Evolutionary conservation across 352 stramenopile species (phyloP).

Genomic region (Globisporangium camurandrum): DNA sequence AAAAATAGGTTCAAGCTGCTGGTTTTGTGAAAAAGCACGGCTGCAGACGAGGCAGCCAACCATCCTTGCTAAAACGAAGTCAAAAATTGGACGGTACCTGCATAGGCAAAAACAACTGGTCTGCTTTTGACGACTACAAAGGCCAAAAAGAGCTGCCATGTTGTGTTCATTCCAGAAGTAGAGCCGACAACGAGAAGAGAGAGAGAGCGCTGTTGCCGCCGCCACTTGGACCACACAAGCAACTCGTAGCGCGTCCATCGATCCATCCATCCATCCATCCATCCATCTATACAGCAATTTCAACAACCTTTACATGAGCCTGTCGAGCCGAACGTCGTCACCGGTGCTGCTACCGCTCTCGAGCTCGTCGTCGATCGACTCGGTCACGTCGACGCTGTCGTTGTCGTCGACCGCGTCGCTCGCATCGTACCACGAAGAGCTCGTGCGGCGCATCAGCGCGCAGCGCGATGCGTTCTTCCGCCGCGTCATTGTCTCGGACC

Average conservation of each 20-base stretch:
- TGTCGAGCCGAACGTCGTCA: constrained; percentile 12
- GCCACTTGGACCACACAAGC: too few species aligned
- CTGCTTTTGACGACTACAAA: too few species aligned
- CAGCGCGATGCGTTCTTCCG: constrained; percentile 80
- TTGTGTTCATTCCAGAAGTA: constrained; percentile 10
- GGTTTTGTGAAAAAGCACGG: too few species aligned
- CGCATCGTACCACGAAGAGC: constrained; percentile 24
- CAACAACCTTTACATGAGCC: constrained; percentile 5
- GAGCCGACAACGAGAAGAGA: constrained; percentile 5
- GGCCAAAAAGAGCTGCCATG: constrained; percentile 6
- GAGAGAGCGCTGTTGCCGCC: background rate
- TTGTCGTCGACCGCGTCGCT: background rate
- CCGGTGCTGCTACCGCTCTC: constrained; percentile 10
- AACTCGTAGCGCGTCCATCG: background rate
- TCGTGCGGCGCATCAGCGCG: constrained; percentile 44
- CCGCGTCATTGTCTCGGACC: constrained; percentile 58
- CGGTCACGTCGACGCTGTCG: background rate
- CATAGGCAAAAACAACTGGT: too few species aligned
- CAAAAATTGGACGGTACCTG: too few species aligned
- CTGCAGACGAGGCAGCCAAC: too few species aligned
- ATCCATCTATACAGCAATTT: background rate
- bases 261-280: background rate
- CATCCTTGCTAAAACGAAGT: too few species aligned
- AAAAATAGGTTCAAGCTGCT: too few species aligned
- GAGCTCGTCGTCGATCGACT: constrained; percentile 2